Percentiles rank a stretch among this genome's conserved stretches.
phyloP scores from a whole-genome alignment of 1,284 basidiomycete genomes.

The Microbotryum violaceum region DNA sequence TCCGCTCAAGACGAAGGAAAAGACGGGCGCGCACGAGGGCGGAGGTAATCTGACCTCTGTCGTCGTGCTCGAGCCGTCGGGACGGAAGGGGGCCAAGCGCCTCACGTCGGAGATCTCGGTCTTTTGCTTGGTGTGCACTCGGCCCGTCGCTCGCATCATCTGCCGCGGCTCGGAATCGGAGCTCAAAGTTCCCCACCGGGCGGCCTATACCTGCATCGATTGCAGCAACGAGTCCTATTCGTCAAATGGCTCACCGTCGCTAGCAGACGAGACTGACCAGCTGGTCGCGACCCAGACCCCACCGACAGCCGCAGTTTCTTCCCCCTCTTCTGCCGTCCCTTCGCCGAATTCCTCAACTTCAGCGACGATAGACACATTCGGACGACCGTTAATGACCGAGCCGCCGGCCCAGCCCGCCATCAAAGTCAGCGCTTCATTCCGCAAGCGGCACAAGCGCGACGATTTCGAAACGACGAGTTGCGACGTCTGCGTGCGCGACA shows the following conservation, averaged over 20 bases:
- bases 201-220: constrained; percentile 8
- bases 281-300: background rate
- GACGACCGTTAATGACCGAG: background rate
- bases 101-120: constrained; percentile 8
- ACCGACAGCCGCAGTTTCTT: background rate
- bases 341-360: no score
- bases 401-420: background rate
- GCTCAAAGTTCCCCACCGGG: constrained; percentile 16
- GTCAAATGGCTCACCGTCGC: background rate
- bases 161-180: constrained; percentile 24
- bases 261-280: background rate
- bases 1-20: no score
- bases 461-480: constrained; percentile 11
- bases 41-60: no score
- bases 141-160: constrained; percentile 20
- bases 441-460: constrained; percentile 20
- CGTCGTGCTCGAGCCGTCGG: no score
- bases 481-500: constrained; percentile 25
- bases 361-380: background rate
- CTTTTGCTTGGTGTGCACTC: constrained; percentile 15
- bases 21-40: no score
- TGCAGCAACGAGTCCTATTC: background rate
- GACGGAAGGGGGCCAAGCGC: no score
- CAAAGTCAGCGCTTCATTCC: constrained; percentile 7
- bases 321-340: background rate